Evolutionary conservation across 1,284 basidiomycete genomes (phyloP), one percentile per base, ranked within the genome.

Genomic region (Ganoderma sinense): DNA sequence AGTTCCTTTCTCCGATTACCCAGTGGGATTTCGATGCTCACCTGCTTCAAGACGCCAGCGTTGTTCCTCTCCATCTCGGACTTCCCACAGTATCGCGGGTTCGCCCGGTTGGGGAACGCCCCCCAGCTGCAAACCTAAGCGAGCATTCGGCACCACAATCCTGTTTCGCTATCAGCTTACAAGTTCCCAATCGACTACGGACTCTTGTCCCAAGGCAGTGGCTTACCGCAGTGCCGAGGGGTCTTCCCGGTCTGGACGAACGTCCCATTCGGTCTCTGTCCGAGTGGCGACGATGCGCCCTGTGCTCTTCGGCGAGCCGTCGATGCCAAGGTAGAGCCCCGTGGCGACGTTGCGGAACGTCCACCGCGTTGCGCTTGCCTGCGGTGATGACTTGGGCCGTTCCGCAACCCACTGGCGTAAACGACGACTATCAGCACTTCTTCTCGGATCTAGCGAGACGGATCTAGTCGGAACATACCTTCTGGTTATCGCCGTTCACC

Each of bases 401-500:
- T 82, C 73, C 58, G 87, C 78, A 2, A 72, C 80, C 88, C 88
- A 89, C 86, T 88, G 36, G 64, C 41, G 43, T 29, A 64, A 76
- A 29, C 18, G 39, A 23, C 39, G 26, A 45, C 29, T 43, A n/a
- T 33, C n/a, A 39, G 60, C n/a, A 62, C 51, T 33, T 48, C 43
- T 51, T 51, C 23, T 51, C 14, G 48, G 36, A 18, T n/a, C 26
- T 16, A 20, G 53, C n/a, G 18, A 10, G 13, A 33, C 18, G n/a
- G 45, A 3, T 29, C 33, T 2, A 11, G 10, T 13, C 18, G 20
- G 0, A 13, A 4, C 51, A 33, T 74, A 88, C 88, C 79, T 82
- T 78, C 75, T 90, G 88, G 73, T 89, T 89, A 18, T 79, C 76
- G 14, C 84, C 82, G 8, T 78, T 78, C 71, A 86, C 81, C 66